Evolutionary conservation across 106 monocot genomes (phyloP), one percentile per base, ranked within the genome.

Genomic region (Xerophyta viscosa): DNA sequence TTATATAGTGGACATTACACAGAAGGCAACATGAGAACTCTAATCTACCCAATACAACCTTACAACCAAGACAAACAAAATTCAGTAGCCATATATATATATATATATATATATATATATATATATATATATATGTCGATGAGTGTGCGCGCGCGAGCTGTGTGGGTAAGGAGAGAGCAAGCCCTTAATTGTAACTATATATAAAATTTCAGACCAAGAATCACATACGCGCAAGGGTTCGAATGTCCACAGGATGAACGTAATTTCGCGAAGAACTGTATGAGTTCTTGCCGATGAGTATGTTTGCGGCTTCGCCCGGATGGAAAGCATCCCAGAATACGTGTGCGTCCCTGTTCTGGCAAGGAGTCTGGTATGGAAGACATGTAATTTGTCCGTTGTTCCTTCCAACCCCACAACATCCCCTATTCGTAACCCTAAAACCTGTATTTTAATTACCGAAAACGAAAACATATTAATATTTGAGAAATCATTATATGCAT

Each of bases 281-380:
- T 11, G 88, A 67, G 59, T 81, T 71, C 43, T 39, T 58, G 0
- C 78, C 93, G 37, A 94, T 63, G 39, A 88, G 22, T 8, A 84
- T 31, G 27, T 88, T 94, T 2, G 65, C 84, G 1, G 87, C 84
- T 62, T 94, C 88, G 2, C 84, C 61, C 0, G 94, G 88, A 41
- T 94, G 94, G 69, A 81, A 94, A 0, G 94, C 94, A 29, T 94
- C 94, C 81, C 80, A 94, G 67, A 94, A 94, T 23, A 88, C 31
- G 52, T 84, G 78, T 62, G 65, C 63, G 0, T 62, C 33, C 28
- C 94, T 59, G 29, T 84, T 68, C 10, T 43, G 20, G 66, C 94
- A 94, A 0, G 93, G 93, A 9, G 77, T 70, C 43, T 88, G 84
- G 13, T 51, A 70, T 6, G 93, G 93, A 8, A 94, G 72, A 60